A percentile compares a stretch with the other conserved stretches of the same genome.
Conservation (phyloP, 2,329 filamentous ascomycete genomes). For the Erysiphe neolycopersici region DNA sequence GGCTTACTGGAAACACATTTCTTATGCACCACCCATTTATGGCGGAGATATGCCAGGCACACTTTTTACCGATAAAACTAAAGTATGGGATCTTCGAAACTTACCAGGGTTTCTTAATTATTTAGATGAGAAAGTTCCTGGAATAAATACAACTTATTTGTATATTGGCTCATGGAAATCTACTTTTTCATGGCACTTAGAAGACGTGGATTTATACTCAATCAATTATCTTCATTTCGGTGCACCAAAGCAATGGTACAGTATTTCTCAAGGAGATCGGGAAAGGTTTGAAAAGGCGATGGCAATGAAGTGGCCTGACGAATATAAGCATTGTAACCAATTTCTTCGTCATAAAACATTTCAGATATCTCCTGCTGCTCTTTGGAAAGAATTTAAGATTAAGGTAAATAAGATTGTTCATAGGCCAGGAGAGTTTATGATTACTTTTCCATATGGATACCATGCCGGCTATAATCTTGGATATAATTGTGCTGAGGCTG, state of each 20-base stretch:
- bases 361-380: slow-evolving; percentile 69
- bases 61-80: slow-evolving; percentile 64
- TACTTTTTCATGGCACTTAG: slow-evolving; percentile 95
- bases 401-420: slow-evolving; percentile 90
- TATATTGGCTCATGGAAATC: slow-evolving; percentile 99
- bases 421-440: slow-evolving; percentile 91
- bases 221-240: slow-evolving; percentile 99
- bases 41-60: slow-evolving; percentile 92
- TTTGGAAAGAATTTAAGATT: slow-evolving; percentile 75
- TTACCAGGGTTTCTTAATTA: slow-evolving; percentile 83
- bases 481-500: slow-evolving; percentile 95
- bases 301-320: slow-evolving; percentile 82
- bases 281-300: slow-evolving; percentile 82
- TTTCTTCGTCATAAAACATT: slow-evolving; percentile 96
- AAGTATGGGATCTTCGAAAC: slow-evolving; percentile 83
- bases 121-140: slow-evolving; percentile 80
- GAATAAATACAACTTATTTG: slow-evolving; percentile 92
- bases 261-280: slow-evolving; percentile 87
- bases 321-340: slow-evolving; percentile 86
- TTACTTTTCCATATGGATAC: slow-evolving; percentile 95
- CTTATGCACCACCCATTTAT: slow-evolving; percentile 83
- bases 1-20: slow-evolving; percentile 91
- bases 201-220: slow-evolving; percentile 96
- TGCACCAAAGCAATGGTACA: slow-evolving; percentile 98
- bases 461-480: slow-evolving; percentile 95